phyloP scores from a whole-genome alignment of 192 early-diverging fungal species.

The Coemansia sp. region DNA sequence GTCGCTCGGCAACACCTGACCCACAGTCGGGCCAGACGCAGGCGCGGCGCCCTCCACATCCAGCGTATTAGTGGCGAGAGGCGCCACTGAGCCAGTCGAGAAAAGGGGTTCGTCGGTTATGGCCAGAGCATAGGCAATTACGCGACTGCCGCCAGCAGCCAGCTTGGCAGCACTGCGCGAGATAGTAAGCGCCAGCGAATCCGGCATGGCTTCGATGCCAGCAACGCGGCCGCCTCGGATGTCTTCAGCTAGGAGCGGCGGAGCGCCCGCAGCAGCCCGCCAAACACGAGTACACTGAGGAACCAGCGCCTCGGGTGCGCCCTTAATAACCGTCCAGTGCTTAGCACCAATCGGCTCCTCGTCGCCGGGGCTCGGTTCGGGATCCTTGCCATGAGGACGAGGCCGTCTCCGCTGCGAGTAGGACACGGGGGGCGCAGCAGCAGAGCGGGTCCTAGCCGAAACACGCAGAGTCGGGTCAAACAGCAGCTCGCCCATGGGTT shows the following conservation, averaged over 20 bases:
- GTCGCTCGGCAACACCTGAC: conserved; percentile 13
- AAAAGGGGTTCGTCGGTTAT: conserved; percentile 37
- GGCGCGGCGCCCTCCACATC: neutral
- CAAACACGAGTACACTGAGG: conserved; percentile 34
- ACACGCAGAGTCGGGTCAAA: conserved; percentile 37
- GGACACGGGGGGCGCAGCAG: conserved; percentile 4
- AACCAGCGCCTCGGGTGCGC: conserved; percentile 31
- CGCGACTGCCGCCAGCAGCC: conserved; percentile 36
- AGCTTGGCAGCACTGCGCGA: conserved; percentile 33
- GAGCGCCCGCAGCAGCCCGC: neutral
- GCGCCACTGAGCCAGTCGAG: neutral
- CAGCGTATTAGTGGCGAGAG: neutral
- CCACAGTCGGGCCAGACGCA: neutral
- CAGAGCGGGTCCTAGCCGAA: conserved; percentile 31
- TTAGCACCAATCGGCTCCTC: neutral
- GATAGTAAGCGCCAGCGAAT: conserved; percentile 21
- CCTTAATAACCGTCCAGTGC: conserved; percentile 42
- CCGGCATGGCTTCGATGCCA: conserved; percentile 11
- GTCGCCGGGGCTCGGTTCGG: neutral
- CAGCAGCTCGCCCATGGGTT: conserved; percentile 33
- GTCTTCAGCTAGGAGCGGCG: neutral
- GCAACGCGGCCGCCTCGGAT: conserved; percentile 16
- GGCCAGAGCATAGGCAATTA: conserved; percentile 43
- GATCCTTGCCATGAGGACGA: neutral
- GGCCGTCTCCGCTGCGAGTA: neutral